phyloP scores from a whole-genome alignment of 305 asterid species.

The Fraxinus paxiana region DNA sequence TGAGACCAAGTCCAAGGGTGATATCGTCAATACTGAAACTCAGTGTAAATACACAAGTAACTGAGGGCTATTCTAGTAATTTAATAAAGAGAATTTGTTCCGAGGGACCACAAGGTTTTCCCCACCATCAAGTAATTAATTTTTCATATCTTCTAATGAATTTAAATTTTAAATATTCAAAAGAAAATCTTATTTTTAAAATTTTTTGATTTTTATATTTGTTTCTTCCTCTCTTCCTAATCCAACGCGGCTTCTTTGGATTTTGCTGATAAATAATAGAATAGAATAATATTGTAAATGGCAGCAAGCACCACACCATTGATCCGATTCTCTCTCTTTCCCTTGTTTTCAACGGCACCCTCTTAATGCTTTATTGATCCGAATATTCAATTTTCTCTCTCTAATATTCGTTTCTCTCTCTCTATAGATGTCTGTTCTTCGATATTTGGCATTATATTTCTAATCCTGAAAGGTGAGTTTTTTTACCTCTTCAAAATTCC shows the following conservation, averaged over 20 bases:
- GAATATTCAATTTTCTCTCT: constrained; percentile 33
- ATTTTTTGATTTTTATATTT: neutral
- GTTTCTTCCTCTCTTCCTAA: neutral
- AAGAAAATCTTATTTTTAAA: neutral
- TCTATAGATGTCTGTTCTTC: constrained; percentile 32
- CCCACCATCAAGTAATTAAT: constrained; percentile 14
- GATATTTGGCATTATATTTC: constrained; percentile 24
- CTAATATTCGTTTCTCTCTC: constrained; percentile 17
- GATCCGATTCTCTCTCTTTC: constrained; percentile 25
- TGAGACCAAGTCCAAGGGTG: constrained; percentile 19
- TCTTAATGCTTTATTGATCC: constrained; percentile 40
- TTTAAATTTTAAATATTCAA: neutral
- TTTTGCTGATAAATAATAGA: constrained; percentile 39
- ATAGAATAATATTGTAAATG: constrained; percentile 12
- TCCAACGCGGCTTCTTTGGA: constrained; percentile 59
- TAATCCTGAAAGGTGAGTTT: constrained; percentile 28
- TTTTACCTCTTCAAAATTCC: constrained; percentile 6
- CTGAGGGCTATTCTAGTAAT: neutral
- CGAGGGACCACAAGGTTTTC: constrained; percentile 22
- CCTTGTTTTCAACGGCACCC: constrained; percentile 45
- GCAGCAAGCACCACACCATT: constrained; percentile 26
- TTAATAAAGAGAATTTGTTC: neutral
- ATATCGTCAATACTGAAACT: neutral
- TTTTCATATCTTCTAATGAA: neutral
- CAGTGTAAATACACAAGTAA: neutral